Base-by-base conservation (phyloP, 441 rosid genomes). In the Pelargonium australe region DNA sequence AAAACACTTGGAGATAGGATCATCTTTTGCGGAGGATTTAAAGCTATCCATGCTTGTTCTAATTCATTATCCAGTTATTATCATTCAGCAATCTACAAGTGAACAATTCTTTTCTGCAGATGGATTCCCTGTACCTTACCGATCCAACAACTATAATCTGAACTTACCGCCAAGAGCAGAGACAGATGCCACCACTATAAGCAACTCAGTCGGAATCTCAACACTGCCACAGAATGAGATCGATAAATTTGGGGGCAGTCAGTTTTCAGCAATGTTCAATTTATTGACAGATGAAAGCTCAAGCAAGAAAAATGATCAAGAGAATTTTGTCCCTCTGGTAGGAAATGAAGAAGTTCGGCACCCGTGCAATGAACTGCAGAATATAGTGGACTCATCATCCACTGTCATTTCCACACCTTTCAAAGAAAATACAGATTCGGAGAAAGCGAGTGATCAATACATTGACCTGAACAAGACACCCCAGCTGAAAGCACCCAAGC, bases 391-490 rank as follows among this genome's bases (percentile, higher is more conserved):
- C 55, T 76, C 85, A 64, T 76, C 80, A 41, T 76, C 88, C 51
- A 79, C 63, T 64, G 80, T 76, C 69, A 72, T 80, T 78, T 77
- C 83, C n/a, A 65, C 75, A 19, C 76, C 75, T 28, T 44, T 69
- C 23, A 75, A 77, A 74, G 79, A 76, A 68, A 77, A 79, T 51
- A 79, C 68, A 71, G 85, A 81, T 45, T 65, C 57, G 17, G 51
- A 28, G 71, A 69, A 12, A 55, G 73, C 60, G 76, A 49, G 68
- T 69, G 74, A 70, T 17, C 81, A 67, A 78, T 82, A 73, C 66
- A 63, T 71, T 55, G 79, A 76, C 72, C 68, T 71, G 64, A 89
- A 91, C 77, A 78, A 75, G 82, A 91, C 97, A 61, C 97, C 99
- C 6, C 86, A 82, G 68, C 84, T 73, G 81, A 89, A 87, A 80